Evolutionary conservation across 768 basidiomycete species (phyloP), one percentile per base, ranked within the genome.

Genomic region (Fomitopsis serialis): DNA sequence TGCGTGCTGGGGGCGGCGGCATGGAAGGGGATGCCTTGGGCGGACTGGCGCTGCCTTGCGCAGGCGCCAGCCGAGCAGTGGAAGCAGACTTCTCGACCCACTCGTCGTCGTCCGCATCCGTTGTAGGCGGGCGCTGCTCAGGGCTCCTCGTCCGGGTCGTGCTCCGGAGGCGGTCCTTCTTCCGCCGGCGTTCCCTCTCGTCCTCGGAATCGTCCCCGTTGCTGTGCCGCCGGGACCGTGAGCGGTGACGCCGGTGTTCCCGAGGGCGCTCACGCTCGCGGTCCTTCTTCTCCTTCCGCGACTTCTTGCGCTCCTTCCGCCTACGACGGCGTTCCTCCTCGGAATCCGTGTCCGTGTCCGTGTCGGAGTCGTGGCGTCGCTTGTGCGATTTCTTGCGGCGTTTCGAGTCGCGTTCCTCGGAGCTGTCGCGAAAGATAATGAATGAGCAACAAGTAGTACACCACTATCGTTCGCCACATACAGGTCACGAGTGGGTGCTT

Each of bases 71-170:
- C 59, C 70, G 48, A 34, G 63, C 56, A 10, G 63, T 58, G 12
- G 63, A 62, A 9, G 67, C 62, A 2, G 74, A 69, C 59, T 84
- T 85, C 64, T 86, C 84, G 45, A 86, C 80, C 87, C 88, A 87
- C 48, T 82, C 78, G 25, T 76, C 79, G n/a, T 79, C 81, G 19
- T 75, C 72, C 12, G 70, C 71, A 32, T 51, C 54, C 34, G 57
- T 58, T 13, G 57, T 47, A 17, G 58, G 62, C 35, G 61, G 58
- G 29, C 56, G 58, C 49, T 59, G 54, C 52, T 69, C 64, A 32
- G 62, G 66, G 53, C 64, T 69, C 58, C 54, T 61, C 29, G 67
- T 68, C 13, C 61, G 63, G 23, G 61, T 64, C 24, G 50, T 50
- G 58, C 63, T 62, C 37, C 65, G 55, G 36, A 56, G 55, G 51